These are phyloP conservation scores for Kodamaea fukazawae DNA, from an alignment of 805 yeast genomes.

Conservation along the genomic window DNA sequence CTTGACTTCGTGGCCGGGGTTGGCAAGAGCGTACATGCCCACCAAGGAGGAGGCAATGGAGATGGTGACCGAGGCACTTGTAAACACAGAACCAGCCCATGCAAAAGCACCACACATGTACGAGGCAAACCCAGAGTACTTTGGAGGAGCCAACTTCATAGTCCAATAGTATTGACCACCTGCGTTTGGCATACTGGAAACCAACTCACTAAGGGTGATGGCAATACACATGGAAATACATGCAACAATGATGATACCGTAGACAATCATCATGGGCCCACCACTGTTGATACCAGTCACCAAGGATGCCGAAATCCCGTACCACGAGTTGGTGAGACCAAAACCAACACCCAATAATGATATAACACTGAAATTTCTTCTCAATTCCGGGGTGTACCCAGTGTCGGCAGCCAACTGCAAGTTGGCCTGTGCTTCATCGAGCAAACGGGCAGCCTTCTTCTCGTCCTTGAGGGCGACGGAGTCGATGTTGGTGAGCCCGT, in stretches of 20 bases:
- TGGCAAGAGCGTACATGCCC: conserved; percentile 47
- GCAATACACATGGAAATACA: conserved; percentile 47
- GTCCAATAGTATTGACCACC: conserved; percentile 65
- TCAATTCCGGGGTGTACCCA: conserved; percentile 27
- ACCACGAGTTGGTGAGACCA: conserved; percentile 61
- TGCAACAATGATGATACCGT: conserved; percentile 54
- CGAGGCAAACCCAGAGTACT: conserved; percentile 47
- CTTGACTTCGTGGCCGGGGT: conserved; percentile 35
- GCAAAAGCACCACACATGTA: conserved; percentile 62
- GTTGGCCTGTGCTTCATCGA: conserved; percentile 22
- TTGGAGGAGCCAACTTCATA: conserved; percentile 49
- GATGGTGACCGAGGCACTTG: conserved; percentile 58
- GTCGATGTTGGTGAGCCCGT: conserved; percentile 4
- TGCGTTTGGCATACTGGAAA: conserved; percentile 53
- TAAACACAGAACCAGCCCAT: conserved; percentile 60
- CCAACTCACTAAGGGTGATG: conserved; percentile 50
- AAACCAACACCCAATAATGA: conserved; percentile 58
- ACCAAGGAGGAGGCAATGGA: conserved; percentile 51
- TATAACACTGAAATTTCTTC: conserved; percentile 36
- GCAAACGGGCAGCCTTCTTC: conserved; percentile 10
- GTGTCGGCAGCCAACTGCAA: conserved; percentile 27
- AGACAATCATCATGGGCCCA: conserved; percentile 56
- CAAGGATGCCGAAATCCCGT: conserved; percentile 56
- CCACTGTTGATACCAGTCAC: conserved; percentile 55
- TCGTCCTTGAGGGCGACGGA: conserved; percentile 3